Conservation (phyloP, 164 flowering plant genomes). For the Vitis riparia region DNA sequence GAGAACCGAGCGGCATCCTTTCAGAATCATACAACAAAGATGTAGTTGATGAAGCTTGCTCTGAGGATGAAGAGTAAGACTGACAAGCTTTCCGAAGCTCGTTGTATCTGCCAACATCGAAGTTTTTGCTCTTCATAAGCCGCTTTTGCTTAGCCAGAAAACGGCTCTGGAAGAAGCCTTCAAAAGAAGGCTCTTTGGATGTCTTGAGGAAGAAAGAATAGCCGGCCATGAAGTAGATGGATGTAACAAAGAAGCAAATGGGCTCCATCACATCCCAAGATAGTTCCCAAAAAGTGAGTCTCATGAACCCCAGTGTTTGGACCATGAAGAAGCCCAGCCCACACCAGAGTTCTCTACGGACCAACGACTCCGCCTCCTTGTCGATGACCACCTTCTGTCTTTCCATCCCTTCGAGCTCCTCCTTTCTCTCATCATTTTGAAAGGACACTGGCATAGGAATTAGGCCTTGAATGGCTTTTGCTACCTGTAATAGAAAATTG, state of each 20-base stretch:
- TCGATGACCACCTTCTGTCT: slow-evolving; percentile 48
- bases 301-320: slow-evolving; percentile 72
- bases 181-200: slow-evolving; percentile 69
- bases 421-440: slow-evolving; percentile 33
- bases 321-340: slow-evolving; percentile 55
- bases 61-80: slow-evolving; percentile 8
- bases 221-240: slow-evolving; percentile 61
- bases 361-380: slow-evolving; percentile 42
- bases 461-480: slow-evolving; percentile 47
- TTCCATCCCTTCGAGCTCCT: slow-evolving; percentile 58
- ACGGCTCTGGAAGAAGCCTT: slow-evolving; percentile 66
- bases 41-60: too few relatives aligned
- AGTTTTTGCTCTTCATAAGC: slow-evolving; percentile 39
- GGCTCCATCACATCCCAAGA: slow-evolving; percentile 92
- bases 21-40: too few relatives aligned
- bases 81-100: slow-evolving; percentile 36
- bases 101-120: slow-evolving; percentile 46
- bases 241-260: slow-evolving; percentile 71
- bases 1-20: too few relatives aligned
- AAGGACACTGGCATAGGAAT: slow-evolving; percentile 26
- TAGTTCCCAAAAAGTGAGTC: slow-evolving; percentile 83
- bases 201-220: slow-evolving; percentile 73
- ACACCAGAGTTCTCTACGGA: slow-evolving; percentile 54
- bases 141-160: slow-evolving; percentile 49
- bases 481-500: slow-evolving; percentile 49